These are phyloP conservation scores for Cadophora sp. DNA, from an alignment of 2,329 filamentous ascomycete genomes.

Conservation along the genomic window DNA sequence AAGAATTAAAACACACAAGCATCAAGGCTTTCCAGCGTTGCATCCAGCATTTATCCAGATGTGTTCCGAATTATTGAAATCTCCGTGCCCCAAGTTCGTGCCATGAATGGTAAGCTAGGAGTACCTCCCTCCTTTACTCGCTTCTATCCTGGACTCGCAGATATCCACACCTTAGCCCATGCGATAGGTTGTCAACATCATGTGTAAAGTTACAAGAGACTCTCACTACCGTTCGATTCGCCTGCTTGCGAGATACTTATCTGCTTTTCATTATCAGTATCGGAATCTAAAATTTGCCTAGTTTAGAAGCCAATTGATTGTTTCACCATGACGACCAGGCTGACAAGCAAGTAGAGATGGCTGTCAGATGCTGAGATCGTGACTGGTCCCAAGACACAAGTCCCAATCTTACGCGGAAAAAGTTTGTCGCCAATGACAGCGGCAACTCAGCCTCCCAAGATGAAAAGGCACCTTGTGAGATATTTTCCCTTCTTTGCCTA, in stretches of 20 bases:
- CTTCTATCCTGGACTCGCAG: conserved; percentile 7
- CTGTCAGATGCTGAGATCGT: conserved; percentile 1
- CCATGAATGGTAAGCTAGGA: neutral
- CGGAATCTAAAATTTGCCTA: neutral
- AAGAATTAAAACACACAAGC: neutral
- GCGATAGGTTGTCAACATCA: conserved; percentile 7
- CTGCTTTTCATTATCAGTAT: neutral
- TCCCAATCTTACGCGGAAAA: conserved; percentile 10
- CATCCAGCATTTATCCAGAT: conserved; percentile 12
- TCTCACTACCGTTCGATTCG: neutral
- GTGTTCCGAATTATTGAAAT: conserved; percentile 15
- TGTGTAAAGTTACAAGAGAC: neutral
- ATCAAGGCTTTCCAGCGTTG: neutral
- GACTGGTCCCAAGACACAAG: conserved; percentile 14
- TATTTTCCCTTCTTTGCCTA: conserved; percentile 4
- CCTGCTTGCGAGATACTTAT: neutral
- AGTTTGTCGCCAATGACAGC: conserved; percentile 5
- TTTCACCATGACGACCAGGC: neutral
- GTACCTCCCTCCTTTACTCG: neutral
- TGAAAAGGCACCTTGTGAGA: conserved; percentile 10
- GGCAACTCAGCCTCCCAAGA: conserved; percentile 8
- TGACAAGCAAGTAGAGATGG: neutral
- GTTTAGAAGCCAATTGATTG: neutral
- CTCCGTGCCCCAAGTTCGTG: conserved; percentile 3
- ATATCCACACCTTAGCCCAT: conserved; percentile 6